phyloP scores from a whole-genome alignment of 2,329 filamentous ascomycete species.

The Clonostachys rosea region DNA sequence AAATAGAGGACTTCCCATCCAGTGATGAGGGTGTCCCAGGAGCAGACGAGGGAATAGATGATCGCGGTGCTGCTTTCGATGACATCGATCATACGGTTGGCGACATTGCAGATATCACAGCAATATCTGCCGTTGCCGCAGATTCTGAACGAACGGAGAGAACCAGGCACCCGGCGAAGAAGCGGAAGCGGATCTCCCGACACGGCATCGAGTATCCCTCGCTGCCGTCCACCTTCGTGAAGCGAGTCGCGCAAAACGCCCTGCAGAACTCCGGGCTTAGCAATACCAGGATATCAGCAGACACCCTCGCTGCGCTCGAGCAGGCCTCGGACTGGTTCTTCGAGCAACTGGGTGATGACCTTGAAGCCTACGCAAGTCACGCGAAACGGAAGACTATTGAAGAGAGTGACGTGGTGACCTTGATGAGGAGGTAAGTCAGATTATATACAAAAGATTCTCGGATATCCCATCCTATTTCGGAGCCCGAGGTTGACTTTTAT shows the following conservation, averaged over 20 bases:
- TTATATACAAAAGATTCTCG: constrained; percentile 9
- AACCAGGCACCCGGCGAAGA: constrained; percentile 12
- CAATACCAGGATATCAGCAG: constrained; percentile 67
- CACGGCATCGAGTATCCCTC: constrained; percentile 74
- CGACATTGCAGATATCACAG: constrained; percentile 7
- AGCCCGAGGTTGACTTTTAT: constrained; percentile 11
- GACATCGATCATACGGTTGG: not conserved
- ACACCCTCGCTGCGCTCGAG: constrained; percentile 69
- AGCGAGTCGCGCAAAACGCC: constrained; percentile 67
- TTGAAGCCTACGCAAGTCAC: constrained; percentile 76
- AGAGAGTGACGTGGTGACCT: constrained; percentile 73
- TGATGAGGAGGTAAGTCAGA: constrained; percentile 71
- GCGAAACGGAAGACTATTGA: constrained; percentile 82
- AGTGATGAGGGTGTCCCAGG: not conserved
- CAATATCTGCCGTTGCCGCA: constrained; percentile 6
- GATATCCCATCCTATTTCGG: not conserved
- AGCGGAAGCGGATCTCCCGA: constrained; percentile 51
- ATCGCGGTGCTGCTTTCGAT: not conserved
- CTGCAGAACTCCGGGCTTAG: constrained; percentile 60
- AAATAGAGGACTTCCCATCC: no score
- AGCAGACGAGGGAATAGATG: not conserved
- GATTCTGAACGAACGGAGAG: constrained; percentile 1
- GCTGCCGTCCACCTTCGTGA: constrained; percentile 69
- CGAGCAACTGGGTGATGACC: constrained; percentile 77
- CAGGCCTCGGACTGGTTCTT: constrained; percentile 90